These are phyloP conservation scores for Diaporthe ilicicola DNA, from an alignment of 2,329 filamentous ascomycete genomes.

Conservation along the genomic window DNA sequence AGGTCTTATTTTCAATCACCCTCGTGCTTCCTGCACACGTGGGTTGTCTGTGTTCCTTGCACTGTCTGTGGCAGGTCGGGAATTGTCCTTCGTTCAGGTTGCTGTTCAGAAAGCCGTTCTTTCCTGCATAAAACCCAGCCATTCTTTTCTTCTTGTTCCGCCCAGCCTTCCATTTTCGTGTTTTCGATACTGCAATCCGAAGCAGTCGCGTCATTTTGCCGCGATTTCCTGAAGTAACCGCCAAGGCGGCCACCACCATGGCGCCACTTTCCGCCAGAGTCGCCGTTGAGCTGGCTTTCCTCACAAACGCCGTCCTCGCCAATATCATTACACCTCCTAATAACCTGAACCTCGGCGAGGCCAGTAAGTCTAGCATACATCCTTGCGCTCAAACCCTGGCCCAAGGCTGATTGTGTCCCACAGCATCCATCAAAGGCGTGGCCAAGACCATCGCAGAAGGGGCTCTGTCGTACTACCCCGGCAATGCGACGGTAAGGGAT, in stretches of 20 bases:
- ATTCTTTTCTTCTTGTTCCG: neutral
- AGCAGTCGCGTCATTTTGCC: neutral
- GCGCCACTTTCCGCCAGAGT: slow-evolving; percentile 34
- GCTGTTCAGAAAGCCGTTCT: neutral
- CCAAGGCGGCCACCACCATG: neutral
- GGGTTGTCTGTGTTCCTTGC: neutral
- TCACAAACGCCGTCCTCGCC: slow-evolving; percentile 36
- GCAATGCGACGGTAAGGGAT: slow-evolving; percentile 52
- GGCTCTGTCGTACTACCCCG: slow-evolving; percentile 71
- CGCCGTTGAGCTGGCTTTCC: slow-evolving; percentile 30
- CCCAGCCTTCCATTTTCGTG: neutral
- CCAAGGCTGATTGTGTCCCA: slow-evolving; percentile 32
- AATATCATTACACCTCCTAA: slow-evolving; percentile 35
- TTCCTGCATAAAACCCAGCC: neutral
- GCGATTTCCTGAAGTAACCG: neutral
- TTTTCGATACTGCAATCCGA: neutral
- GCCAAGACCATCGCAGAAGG: slow-evolving; percentile 68
- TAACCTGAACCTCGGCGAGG: slow-evolving; percentile 49
- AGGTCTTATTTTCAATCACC: neutral
- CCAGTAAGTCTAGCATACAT: slow-evolving; percentile 40
- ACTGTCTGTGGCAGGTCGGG: neutral
- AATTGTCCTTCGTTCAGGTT: neutral
- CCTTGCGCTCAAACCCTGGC: neutral
- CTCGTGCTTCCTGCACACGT: slow-evolving; percentile 1
- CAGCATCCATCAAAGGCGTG: slow-evolving; percentile 69